These are phyloP conservation scores for Fagus sylvatica DNA, from an alignment of 306 rosid genomes.

Conservation along the genomic window DNA sequence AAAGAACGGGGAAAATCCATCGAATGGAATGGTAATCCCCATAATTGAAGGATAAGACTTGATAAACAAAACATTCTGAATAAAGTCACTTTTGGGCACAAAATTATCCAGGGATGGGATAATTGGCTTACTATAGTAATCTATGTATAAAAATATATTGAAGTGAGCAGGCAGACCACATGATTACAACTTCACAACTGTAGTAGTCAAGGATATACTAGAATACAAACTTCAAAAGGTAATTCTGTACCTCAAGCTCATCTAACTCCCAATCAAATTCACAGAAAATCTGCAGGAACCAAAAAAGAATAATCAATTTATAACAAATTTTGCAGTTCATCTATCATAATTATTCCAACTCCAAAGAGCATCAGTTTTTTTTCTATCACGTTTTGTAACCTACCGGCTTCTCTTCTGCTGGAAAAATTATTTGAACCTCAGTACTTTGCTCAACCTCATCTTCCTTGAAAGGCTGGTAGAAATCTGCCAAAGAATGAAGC, in stretches of 20 bases:
- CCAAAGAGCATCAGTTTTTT: neutral
- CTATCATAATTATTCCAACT: neutral
- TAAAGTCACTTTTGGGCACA: neutral
- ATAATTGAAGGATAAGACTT: too few relatives aligned
- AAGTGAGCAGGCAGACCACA: neutral
- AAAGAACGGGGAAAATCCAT: neutral
- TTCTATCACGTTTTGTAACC: conserved; percentile 12
- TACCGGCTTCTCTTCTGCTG: conserved; percentile 78
- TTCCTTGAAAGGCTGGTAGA: conserved; percentile 82
- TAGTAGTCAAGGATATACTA: conserved; percentile 9
- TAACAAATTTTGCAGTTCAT: neutral
- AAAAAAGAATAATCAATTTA: conserved; percentile 16
- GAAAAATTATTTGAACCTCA: conserved; percentile 75
- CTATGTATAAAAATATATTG: neutral
- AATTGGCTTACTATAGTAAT: neutral
- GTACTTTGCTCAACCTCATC: conserved; percentile 87
- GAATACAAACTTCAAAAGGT: conserved; percentile 9
- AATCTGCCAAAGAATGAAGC: conserved; percentile 48
- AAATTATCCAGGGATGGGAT: conserved; percentile 1
- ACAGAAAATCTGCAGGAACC: conserved; percentile 59
- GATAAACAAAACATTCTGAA: neutral
- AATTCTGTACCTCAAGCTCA: conserved; percentile 66
- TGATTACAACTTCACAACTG: conserved; percentile 8
- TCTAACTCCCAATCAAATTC: conserved; percentile 94
- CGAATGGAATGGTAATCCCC: neutral